phyloP scores from a whole-genome alignment of 768 basidiomycete species.

The Hypholoma fasciculare region DNA sequence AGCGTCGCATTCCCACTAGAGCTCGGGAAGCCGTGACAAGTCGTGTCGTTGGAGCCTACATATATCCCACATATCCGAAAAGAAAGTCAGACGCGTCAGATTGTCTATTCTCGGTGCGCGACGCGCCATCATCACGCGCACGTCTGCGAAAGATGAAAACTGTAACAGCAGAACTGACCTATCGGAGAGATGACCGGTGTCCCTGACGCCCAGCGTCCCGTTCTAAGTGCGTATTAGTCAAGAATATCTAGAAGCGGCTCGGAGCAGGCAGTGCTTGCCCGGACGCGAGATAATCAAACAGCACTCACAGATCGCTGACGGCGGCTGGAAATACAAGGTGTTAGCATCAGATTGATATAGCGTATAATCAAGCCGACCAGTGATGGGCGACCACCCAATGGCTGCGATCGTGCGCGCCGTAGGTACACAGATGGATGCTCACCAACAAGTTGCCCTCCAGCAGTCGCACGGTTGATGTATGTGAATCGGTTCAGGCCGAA shows the following conservation, averaged over 20 bases:
- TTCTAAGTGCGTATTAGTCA: constrained; percentile 23
- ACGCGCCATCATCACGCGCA: no score
- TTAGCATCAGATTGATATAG: neutral
- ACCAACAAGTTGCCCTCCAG: constrained; percentile 36
- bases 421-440: constrained; percentile 13
- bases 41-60: neutral
- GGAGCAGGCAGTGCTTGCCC: no score
- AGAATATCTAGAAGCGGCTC: neutral
- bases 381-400: no score
- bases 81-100: no score
- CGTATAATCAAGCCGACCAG: no score
- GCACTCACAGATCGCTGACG: constrained; percentile 42
- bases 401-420: neutral
- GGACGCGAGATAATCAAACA: neutral
- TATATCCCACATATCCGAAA: no score
- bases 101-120: no score
- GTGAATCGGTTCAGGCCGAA: constrained; percentile 32
- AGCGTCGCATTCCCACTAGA: neutral
- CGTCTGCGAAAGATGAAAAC: neutral
- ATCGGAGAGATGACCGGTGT: constrained; percentile 26
- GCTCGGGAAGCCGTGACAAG: neutral
- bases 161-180: constrained; percentile 6
- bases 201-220: constrained; percentile 34
- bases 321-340: constrained; percentile 22
- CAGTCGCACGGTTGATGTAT: constrained; percentile 36